These are phyloP conservation scores for Cucumis cinereus DNA, from an alignment of 306 rosid genomes.

Conservation along the genomic window DNA sequence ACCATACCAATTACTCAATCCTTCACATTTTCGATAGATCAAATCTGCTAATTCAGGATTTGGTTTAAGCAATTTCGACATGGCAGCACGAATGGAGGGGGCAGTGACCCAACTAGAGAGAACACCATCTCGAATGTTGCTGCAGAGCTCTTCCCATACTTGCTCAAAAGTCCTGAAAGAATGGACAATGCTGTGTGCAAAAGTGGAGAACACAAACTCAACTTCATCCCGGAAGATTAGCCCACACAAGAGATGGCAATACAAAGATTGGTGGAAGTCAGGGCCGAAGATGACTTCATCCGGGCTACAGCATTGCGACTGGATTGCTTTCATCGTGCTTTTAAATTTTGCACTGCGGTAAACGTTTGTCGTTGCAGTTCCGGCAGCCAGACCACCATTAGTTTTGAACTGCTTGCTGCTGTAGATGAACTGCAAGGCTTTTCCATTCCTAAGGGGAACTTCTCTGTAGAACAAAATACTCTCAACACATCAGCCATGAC, in stretches of 20 bases:
- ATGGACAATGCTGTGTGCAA: constrained; percentile 73
- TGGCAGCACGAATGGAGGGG: constrained; percentile 39
- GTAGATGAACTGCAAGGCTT: constrained; percentile 63
- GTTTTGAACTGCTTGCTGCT: constrained; percentile 70
- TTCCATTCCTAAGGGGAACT: constrained; percentile 60
- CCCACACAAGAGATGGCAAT: constrained; percentile 89
- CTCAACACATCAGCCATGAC: constrained; percentile 6
- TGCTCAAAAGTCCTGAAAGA: constrained; percentile 69
- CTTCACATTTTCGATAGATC: constrained; percentile 34
- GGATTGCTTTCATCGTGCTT: constrained; percentile 33
- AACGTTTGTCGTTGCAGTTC: constrained; percentile 82
- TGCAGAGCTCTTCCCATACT: constrained; percentile 64
- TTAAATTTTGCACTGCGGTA: constrained; percentile 30
- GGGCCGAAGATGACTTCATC: constrained; percentile 74
- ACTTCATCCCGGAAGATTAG: constrained; percentile 51
- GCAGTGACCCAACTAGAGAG: constrained; percentile 35
- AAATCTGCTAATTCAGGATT: constrained; percentile 63
- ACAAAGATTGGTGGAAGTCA: constrained; percentile 74
- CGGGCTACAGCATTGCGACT: constrained; percentile 59
- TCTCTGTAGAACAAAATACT: constrained; percentile 30
- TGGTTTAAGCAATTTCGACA: constrained; percentile 61
- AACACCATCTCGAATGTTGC: constrained; percentile 50
- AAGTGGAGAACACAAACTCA: constrained; percentile 44
- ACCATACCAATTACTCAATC: constrained; percentile 74
- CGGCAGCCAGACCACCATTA: constrained; percentile 60